A percentile compares a stretch with the other conserved stretches of the same genome.
Conservation (phyloP, 768 basidiomycete species). For the Russula compacta region DNA sequence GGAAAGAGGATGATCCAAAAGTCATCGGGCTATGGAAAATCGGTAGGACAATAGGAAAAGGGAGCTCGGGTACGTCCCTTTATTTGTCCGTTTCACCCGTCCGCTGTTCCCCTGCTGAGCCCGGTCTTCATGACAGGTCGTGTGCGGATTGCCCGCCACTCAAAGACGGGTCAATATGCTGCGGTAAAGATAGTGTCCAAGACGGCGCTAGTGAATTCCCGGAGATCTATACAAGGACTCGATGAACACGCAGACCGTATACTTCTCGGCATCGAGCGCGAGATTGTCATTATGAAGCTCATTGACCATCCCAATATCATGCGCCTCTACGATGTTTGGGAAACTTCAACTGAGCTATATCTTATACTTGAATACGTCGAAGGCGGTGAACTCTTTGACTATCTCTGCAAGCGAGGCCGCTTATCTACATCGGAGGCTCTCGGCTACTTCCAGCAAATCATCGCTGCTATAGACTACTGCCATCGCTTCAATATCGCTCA, state of each 20-base stretch:
- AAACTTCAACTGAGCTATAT: slow-evolving; percentile 80
- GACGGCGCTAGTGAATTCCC: slow-evolving; percentile 50
- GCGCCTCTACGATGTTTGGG: slow-evolving; percentile 95
- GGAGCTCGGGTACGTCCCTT: slow-evolving; percentile 37
- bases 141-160: slow-evolving; percentile 81
- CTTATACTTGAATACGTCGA: slow-evolving; percentile 93
- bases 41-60: slow-evolving; percentile 47
- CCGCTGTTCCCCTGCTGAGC: background rate
- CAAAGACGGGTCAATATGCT: slow-evolving; percentile 81
- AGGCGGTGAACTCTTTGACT: slow-evolving; percentile 91
- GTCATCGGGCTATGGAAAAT: slow-evolving; percentile 48
- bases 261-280: slow-evolving; percentile 76
- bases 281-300: slow-evolving; percentile 97
- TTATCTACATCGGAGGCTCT: slow-evolving; percentile 66
- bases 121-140: slow-evolving; percentile 46
- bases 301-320: slow-evolving; percentile 93
- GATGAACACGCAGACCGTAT: slow-evolving; percentile 70
- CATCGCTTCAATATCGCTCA: slow-evolving; percentile 93
- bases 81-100: background rate
- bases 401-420: slow-evolving; percentile 71
- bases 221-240: slow-evolving; percentile 57
- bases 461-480: slow-evolving; percentile 84
- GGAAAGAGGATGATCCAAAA: slow-evolving; percentile 29
- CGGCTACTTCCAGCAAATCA: slow-evolving; percentile 88
- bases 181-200: slow-evolving; percentile 95